Percentiles rank a stretch among this genome's conserved stretches.
phyloP scores from a whole-genome alignment of 495 filamentous ascomycete species.

The Daldinia bambusicola region DNA sequence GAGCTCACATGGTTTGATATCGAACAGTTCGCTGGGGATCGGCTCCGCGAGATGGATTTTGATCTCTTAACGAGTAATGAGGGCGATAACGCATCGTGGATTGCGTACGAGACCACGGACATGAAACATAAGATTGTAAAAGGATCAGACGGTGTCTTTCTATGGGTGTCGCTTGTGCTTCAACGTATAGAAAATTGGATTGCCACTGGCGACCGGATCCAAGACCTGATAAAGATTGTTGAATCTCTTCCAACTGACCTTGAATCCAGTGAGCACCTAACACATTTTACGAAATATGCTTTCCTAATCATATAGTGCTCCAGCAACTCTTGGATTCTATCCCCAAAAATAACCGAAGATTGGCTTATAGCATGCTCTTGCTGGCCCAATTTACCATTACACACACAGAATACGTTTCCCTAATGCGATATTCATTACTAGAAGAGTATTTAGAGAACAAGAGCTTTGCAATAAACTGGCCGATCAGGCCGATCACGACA shows the following conservation, averaged over 20 bases:
- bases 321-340: background rate
- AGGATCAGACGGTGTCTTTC: background rate
- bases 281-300: background rate
- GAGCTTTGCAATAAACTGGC: background rate
- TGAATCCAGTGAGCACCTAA: background rate
- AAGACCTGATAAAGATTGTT: background rate
- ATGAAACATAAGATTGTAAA: background rate
- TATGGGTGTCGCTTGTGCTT: background rate
- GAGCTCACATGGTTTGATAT: background rate
- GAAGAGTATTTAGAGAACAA: background rate
- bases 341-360: background rate
- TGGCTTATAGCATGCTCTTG: background rate
- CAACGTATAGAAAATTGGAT: background rate
- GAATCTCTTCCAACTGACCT: background rate
- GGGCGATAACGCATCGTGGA: background rate
- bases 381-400: background rate
- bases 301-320: background rate
- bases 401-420: background rate
- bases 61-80: background rate
- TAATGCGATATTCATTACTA: background rate
- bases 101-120: background rate
- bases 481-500: background rate
- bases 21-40: background rate
- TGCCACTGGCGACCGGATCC: background rate
- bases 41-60: background rate